Percentiles rank a stretch among this genome's conserved stretches.
Conservation (phyloP, 2,329 filamentous ascomycete genomes). For the Escovopsis sp. region DNA sequence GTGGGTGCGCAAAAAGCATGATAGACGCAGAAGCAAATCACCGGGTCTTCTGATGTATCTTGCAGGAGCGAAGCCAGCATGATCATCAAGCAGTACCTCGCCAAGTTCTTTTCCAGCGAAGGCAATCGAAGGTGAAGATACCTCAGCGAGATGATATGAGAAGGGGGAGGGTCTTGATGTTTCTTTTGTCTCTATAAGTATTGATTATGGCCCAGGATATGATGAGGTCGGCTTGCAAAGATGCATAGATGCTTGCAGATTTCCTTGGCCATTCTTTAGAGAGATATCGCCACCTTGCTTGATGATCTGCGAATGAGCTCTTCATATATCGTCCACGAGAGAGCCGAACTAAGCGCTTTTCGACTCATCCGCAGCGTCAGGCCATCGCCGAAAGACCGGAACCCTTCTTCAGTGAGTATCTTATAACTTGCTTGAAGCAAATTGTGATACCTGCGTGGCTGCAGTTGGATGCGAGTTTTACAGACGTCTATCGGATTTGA, state of each 20-base stretch:
- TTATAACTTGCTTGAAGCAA: constrained; percentile 60
- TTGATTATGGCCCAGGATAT: too few relatives aligned
- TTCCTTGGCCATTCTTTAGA: background rate
- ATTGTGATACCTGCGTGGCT: constrained; percentile 70
- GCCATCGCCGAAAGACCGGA: constrained; percentile 71
- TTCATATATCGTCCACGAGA: constrained; percentile 96
- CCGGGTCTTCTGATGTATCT: constrained; percentile 43
- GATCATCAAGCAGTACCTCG: constrained; percentile 3
- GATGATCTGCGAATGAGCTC: constrained; percentile 58
- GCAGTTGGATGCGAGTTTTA: constrained; percentile 87
- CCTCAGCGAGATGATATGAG: too few relatives aligned
- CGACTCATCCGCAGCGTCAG: constrained; percentile 73
- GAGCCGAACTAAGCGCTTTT: constrained; percentile 84
- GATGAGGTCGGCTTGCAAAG: too few relatives aligned
- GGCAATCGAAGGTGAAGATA: too few relatives aligned
- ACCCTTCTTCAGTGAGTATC: constrained; percentile 72
- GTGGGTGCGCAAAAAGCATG: constrained; percentile 41
- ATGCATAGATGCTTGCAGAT: too few relatives aligned
- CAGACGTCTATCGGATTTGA: constrained; percentile 96
- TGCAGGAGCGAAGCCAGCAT: constrained; percentile 34
- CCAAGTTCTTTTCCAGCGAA: background rate
- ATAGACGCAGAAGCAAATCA: constrained; percentile 40
- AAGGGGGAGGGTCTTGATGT: too few relatives aligned
- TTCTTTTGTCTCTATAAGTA: too few relatives aligned
- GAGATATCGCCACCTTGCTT: constrained; percentile 3